Evolutionary conservation across 805 yeast species (phyloP).

Genomic region (Saturnispora dispora): DNA sequence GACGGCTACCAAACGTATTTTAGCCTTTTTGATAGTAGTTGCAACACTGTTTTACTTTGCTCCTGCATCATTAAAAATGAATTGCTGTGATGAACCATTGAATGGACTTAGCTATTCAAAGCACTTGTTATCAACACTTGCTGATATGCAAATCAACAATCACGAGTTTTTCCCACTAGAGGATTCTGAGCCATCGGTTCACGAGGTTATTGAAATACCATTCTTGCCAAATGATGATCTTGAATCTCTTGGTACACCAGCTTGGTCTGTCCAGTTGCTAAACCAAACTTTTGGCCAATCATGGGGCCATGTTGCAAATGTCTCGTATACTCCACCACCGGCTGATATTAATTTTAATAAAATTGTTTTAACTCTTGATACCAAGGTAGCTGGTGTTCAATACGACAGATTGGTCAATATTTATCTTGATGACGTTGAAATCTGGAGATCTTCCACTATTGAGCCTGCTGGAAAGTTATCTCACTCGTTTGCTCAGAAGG

Average conservation of each 20-base stretch:
- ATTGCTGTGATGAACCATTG: background rate
- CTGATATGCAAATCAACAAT: background rate
- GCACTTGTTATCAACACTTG: background rate
- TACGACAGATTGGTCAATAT: slow-evolving; percentile 60
- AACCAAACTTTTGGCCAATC: slow-evolving; percentile 46
- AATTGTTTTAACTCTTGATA: slow-evolving; percentile 44
- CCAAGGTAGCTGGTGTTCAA: slow-evolving; percentile 49
- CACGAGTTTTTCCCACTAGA: background rate
- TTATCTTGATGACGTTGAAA: slow-evolving; percentile 49
- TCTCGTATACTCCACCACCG: slow-evolving; percentile 36
- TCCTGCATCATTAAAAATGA: background rate
- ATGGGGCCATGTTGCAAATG: slow-evolving; percentile 49
- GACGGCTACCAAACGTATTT: background rate
- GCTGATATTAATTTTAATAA: slow-evolving; percentile 36
- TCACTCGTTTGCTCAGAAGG: slow-evolving; percentile 48
- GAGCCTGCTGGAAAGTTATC: slow-evolving; percentile 55
- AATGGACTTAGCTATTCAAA: background rate
- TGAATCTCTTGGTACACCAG: slow-evolving; percentile 25
- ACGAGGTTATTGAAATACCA: slow-evolving; percentile 27
- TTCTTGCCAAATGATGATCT: slow-evolving; percentile 20
- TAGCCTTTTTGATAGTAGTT: background rate
- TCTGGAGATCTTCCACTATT: slow-evolving; percentile 81
- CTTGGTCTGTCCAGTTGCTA: slow-evolving; percentile 33
- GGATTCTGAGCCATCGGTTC: slow-evolving; percentile 1
- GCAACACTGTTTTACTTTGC: background rate